Conservation (phyloP, 257 asterid species). For the Solanum pimpinellifolium region DNA sequence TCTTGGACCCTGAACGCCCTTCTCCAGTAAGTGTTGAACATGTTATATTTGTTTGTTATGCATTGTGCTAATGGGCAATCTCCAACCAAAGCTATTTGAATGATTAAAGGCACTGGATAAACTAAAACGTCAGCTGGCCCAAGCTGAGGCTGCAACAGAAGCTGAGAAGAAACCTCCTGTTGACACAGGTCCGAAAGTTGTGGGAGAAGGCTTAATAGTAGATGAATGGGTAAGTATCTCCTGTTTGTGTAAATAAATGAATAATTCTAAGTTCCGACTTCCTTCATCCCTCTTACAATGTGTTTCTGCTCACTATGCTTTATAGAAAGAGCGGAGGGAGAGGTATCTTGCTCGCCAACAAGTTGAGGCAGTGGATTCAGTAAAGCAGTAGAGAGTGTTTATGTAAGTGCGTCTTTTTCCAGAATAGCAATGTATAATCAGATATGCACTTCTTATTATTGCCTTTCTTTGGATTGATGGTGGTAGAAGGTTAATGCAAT, state of each 20-base stretch:
- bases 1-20: constrained; percentile 8
- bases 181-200: constrained; percentile 2
- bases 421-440: neutral
- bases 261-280: neutral
- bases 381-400: neutral
- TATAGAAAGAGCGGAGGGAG: constrained; percentile 11
- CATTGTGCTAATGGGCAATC: neutral
- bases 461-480: neutral
- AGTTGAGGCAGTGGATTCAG: constrained; percentile 6
- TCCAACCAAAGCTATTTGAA: neutral
- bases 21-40: constrained; percentile 1
- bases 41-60: neutral
- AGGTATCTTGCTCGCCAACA: constrained; percentile 11
- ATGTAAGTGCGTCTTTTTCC: neutral
- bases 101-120: constrained; percentile 10
- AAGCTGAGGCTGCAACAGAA: constrained; percentile 14
- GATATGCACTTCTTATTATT: neutral
- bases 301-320: neutral
- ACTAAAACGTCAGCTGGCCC: constrained; percentile 8
- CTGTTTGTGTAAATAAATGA: neutral
- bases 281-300: neutral
- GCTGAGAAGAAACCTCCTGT: constrained; percentile 4
- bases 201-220: constrained; percentile 5
- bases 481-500: neutral
- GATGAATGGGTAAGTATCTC: constrained; percentile 14